Base-by-base conservation (phyloP, 495 filamentous ascomycete genomes). In the Emericellopsis terricola region DNA sequence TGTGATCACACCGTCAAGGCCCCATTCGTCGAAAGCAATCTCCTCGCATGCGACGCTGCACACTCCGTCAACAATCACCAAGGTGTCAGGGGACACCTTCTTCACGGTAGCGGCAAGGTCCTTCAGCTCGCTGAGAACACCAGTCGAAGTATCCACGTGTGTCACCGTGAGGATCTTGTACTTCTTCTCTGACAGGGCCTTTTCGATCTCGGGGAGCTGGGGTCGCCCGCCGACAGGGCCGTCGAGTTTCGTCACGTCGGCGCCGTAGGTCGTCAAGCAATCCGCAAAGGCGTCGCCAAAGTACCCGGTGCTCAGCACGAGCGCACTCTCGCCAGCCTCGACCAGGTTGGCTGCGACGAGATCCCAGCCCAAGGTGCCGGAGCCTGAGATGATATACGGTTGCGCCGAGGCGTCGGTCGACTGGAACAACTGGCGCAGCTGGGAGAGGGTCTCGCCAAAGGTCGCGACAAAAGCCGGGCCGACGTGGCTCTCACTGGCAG, bases 31-130 rank as follows among this genome's bases (percentile, higher is more conserved):
- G 55, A 97, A 96, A 15, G 71, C 72, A 43, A 97, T 86, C 57
- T 94, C 85, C 57, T 97, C 89, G 50, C 76, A 84, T 17, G 86
- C 89, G 36, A 94, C 89, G 50, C 80, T 87, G 70, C 89, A 97
- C 15, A 97, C 89, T 32, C 86, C 89, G 52, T 97, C 89, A 33
- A 94, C 87, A 27, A 94, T 64, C 18, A 97, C 56, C 34, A 96
- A 66, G 13, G 89, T 96, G 18, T 91, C 71, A 0, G 89, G 89
- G 44, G 80, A 87, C 42, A 94, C 81, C 26, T 69, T 60, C 50
- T 78, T 80, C 33, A 94, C 79, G 13, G 92, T 55, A 50, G 80
- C 78, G 11, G 83, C 72, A 26, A 97, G 58, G 28, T 69, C 65
- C 64, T 91, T 76, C 43, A 97, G 66, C 41, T 97, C 89, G 46